A percentile compares a stretch with the other conserved stretches of the same genome.
Evolutionary conservation across 1,284 basidiomycete genomes (phyloP).

Genomic region (Gomphus sp.): DNA sequence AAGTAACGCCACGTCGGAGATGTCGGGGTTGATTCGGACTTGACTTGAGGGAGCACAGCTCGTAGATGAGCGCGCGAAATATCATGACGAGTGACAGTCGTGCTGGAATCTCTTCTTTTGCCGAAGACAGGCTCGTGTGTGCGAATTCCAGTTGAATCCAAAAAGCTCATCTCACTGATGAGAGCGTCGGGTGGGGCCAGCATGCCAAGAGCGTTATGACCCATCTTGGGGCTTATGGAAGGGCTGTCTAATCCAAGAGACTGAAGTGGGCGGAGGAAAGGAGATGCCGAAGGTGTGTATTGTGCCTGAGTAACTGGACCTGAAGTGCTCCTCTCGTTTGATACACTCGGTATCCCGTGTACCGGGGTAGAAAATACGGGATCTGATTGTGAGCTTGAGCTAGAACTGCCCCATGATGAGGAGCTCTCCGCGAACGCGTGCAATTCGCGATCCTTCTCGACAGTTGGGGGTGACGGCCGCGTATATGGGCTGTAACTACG

Average conservation of each 20-base stretch:
- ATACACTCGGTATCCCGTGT: not conserved
- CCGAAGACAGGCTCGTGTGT: not conserved
- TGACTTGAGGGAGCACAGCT: conserved; percentile 5
- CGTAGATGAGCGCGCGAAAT: conserved; percentile 1
- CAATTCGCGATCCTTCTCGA: conserved; percentile 2
- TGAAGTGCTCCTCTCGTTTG: conserved; percentile 2
- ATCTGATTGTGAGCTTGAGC: conserved; percentile 39
- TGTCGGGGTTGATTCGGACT: conserved; percentile 10
- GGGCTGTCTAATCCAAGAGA: conserved; percentile 30
- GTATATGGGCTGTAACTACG: conserved; percentile 27
- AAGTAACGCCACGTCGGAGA: conserved; percentile 8
- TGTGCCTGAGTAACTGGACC: conserved; percentile 4
- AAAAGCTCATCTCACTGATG: not conserved
- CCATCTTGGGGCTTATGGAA: conserved; percentile 6
- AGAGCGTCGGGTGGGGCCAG: not conserved
- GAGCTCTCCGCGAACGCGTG: conserved; percentile 41
- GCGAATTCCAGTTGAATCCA: not conserved
- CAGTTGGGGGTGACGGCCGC: conserved; percentile 25
- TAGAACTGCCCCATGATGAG: conserved; percentile 59
- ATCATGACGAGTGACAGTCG: conserved; percentile 8
- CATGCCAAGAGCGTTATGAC: not conserved
- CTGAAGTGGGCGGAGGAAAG: conserved; percentile 76
- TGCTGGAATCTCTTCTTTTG: conserved; percentile 8
- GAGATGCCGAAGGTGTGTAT: conserved; percentile 48
- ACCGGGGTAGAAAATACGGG: not conserved